Evolutionary conservation across 441 rosid species (phyloP), one percentile per base, ranked within the genome.

Genomic region (Kokia cookei): DNA sequence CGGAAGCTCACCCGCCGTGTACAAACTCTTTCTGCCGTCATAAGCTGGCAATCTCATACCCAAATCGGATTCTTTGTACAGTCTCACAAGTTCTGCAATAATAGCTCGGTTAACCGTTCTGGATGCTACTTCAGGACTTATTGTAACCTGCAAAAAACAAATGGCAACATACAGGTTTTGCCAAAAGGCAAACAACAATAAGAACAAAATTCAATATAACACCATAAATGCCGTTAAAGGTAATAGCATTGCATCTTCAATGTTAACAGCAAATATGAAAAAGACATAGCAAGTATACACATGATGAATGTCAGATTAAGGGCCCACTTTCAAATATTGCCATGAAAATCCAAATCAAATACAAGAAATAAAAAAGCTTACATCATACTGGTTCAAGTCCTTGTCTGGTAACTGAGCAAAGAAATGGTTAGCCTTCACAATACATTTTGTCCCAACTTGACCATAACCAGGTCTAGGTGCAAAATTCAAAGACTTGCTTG

Each of bases 401-500:
- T 95, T 93, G 71, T 84, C 90, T 2, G 97, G 97, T 71, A 95
- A 87, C 84, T 89, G 91, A 53, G 99, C 89, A 40, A 96, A 87
- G 86, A 96, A 96, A 85, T 96, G 99, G 85, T 96, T 96, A 75
- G 98, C 99, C 86, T 95, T 95, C 42, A 95, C 98, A 62, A 95
- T 88, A 80, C 99, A 95, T 79, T 85, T 90, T 70, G 93, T 89
- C 82, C 99, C 99, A 75, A 88, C 82, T 71, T 84, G 88, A 64
- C 99, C 99, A 83, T 65, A 92, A 42, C 97, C 97, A 78, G 98
- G 98, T 77, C 98, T 90, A 0, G 81, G 89, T 45, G 96, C 90
- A 82, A 90, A 93, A 85, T 82, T 92, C 27, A 88, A 73, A 73
- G 89, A 86, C 87, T 89, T 93, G 84, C 93, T 87, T 55, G 92